These are phyloP conservation scores for Alloteropsis semialata DNA, from an alignment of 176 grass and related monocot genomes.

Conservation along the genomic window DNA sequence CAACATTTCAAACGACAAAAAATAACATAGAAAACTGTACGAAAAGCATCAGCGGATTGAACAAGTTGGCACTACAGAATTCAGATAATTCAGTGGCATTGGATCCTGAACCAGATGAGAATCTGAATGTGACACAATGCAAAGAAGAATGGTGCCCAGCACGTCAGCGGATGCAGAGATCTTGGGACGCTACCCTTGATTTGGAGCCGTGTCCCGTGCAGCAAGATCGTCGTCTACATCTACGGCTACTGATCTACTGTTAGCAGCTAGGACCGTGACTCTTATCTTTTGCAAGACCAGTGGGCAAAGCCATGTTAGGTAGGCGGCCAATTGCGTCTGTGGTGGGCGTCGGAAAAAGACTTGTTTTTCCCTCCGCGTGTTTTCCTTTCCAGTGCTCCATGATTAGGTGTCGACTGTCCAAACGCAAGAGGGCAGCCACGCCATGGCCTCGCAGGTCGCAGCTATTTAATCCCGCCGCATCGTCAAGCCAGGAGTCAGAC, in stretches of 20 bases:
- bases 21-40: background rate
- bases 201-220: background rate
- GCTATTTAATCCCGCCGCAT: slow-evolving; percentile 25
- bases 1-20: background rate
- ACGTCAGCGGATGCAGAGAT: slow-evolving; percentile 16
- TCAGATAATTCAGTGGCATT: background rate
- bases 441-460: slow-evolving; percentile 10
- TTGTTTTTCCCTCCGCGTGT: background rate
- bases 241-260: background rate
- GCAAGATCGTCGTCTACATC: background rate
- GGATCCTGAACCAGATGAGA: background rate
- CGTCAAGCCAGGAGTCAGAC: background rate
- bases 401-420: slow-evolving; percentile 20
- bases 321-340: slow-evolving; percentile 45
- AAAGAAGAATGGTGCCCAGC: background rate
- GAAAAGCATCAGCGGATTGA: background rate
- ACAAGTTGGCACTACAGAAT: background rate
- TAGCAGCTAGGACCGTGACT: background rate
- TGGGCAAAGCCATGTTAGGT: slow-evolving; percentile 44
- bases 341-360: slow-evolving; percentile 25
- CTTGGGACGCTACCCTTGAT: slow-evolving; percentile 17
- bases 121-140: background rate
- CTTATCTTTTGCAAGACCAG: slow-evolving; percentile 2
- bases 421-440: background rate
- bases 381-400: slow-evolving; percentile 23